These are phyloP conservation scores for Penicillium sp. DNA, from an alignment of 2,329 filamentous ascomycete species.

Conservation along the genomic window DNA sequence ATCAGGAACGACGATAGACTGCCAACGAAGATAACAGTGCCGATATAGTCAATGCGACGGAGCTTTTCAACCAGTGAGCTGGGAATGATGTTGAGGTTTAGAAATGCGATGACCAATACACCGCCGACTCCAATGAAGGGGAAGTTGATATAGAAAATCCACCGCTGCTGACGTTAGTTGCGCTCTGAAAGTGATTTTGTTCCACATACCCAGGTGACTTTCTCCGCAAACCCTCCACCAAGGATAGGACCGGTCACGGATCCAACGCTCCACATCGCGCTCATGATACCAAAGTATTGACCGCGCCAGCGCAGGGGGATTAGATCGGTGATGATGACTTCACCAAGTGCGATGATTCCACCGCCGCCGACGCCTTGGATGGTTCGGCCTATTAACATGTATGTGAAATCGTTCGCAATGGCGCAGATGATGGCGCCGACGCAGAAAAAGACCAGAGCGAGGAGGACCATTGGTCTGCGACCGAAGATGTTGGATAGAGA, in stretches of 20 bases:
- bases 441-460: constrained; percentile 42
- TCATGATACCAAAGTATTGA: constrained; percentile 39
- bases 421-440: constrained; percentile 43
- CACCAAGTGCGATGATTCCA: constrained; percentile 41
- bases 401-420: constrained; percentile 40
- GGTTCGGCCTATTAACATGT: constrained; percentile 45
- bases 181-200: too few species aligned
- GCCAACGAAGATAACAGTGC: constrained; percentile 56
- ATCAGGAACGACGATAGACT: constrained; percentile 57
- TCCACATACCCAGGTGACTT: constrained; percentile 35
- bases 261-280: constrained; percentile 39
- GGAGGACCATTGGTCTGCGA: constrained; percentile 39
- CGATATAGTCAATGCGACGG: constrained; percentile 58
- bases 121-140: constrained; percentile 31
- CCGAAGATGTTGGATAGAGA: constrained; percentile 48
- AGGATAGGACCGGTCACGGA: constrained; percentile 40
- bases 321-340: constrained; percentile 44
- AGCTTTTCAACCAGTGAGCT: constrained; percentile 48
- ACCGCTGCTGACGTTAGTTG: constrained; percentile 19
- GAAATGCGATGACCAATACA: constrained; percentile 42
- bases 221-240: constrained; percentile 40
- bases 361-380: constrained; percentile 46
- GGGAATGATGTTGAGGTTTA: constrained; percentile 49
- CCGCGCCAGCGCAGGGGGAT: constrained; percentile 40
- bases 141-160: constrained; percentile 39